phyloP scores from a whole-genome alignment of 1,139 yeast species.

The Saccharomycopsis phalli region DNA sequence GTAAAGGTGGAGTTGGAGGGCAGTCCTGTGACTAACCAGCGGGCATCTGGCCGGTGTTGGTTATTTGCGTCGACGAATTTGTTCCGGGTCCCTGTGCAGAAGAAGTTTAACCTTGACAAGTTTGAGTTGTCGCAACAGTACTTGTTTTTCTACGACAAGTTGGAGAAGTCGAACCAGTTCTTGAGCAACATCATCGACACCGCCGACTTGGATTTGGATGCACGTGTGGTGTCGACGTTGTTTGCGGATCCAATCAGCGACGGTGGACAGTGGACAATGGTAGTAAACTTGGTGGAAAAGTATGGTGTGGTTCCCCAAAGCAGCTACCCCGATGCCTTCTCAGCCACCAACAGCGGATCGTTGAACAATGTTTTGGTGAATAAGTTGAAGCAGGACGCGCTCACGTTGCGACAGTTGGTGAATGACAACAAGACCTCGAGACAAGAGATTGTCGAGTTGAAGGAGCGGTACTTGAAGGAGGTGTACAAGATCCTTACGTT shows the following conservation, averaged over 20 bases:
- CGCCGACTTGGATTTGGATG: slow-evolving; percentile 51
- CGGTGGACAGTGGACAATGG: slow-evolving; percentile 86
- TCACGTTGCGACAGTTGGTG: slow-evolving; percentile 45
- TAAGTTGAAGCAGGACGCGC: slow-evolving; percentile 67
- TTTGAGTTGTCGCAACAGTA: slow-evolving; percentile 70
- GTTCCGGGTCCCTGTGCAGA: slow-evolving; percentile 53
- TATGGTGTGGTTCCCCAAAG: slow-evolving; percentile 73
- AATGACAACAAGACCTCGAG: slow-evolving; percentile 26
- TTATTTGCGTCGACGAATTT: slow-evolving; percentile 74
- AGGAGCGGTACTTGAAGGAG: slow-evolving; percentile 46
- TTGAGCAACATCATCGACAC: slow-evolving; percentile 68
- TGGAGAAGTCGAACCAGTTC: slow-evolving; percentile 69
- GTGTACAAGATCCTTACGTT: slow-evolving; percentile 56
- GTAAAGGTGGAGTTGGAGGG: slow-evolving; percentile 55
- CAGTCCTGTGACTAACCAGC: slow-evolving; percentile 65
- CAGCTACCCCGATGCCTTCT: slow-evolving; percentile 62
- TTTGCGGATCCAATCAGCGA: slow-evolving; percentile 59
- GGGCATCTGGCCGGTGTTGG: slow-evolving; percentile 78
- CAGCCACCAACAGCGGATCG: slow-evolving; percentile 47
- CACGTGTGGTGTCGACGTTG: slow-evolving; percentile 57
- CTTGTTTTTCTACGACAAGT: slow-evolving; percentile 63
- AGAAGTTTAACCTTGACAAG: slow-evolving; percentile 54
- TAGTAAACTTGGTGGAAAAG: slow-evolving; percentile 61
- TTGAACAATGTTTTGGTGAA: slow-evolving; percentile 57
- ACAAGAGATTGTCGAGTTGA: slow-evolving; percentile 29